Conservation (phyloP, 805 yeast species). For the Ogataea naganishii region DNA sequence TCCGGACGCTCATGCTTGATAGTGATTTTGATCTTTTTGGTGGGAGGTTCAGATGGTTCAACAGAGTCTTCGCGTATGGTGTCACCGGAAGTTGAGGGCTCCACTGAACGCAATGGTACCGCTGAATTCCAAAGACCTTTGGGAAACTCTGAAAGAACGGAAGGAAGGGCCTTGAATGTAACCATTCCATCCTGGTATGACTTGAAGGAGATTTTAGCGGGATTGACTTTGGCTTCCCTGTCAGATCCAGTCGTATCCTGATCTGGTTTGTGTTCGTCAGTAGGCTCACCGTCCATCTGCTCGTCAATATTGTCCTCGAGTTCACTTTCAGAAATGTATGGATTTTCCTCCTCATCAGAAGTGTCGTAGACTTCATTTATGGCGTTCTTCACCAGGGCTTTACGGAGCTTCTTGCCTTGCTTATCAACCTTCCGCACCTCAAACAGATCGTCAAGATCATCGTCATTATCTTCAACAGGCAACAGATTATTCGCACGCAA, state of each 20-base stretch:
- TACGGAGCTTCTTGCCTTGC: slow-evolving; percentile 81
- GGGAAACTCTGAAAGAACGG: slow-evolving; percentile 59
- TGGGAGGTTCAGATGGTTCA: slow-evolving; percentile 14
- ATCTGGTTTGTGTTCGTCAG: slow-evolving; percentile 30
- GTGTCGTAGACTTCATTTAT: slow-evolving; percentile 83
- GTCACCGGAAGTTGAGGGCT: too few species aligned
- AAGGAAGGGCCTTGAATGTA: slow-evolving; percentile 54
- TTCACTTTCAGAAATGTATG: slow-evolving; percentile 69
- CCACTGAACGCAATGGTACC: slow-evolving; percentile 30
- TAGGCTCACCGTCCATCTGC: slow-evolving; percentile 21
- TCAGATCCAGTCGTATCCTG: slow-evolving; percentile 21
- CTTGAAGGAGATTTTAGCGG: slow-evolving; percentile 30
- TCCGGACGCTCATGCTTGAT: slow-evolving; percentile 14
- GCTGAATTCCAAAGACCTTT: slow-evolving; percentile 79
- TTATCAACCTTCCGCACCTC: slow-evolving; percentile 70
- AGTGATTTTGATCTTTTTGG: slow-evolving; percentile 22
- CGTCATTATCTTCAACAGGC: slow-evolving; percentile 50
- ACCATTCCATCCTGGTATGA: slow-evolving; percentile 42
- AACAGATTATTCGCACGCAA: slow-evolving; percentile 67
- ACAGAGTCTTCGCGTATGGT: too few species aligned
- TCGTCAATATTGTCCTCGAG: slow-evolving; percentile 44
- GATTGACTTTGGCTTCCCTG: slow-evolving; percentile 14
- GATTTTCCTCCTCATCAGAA: slow-evolving; percentile 74
- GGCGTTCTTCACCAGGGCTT: slow-evolving; percentile 78
- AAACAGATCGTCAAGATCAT: slow-evolving; percentile 62